A percentile compares a stretch with the other conserved stretches of the same genome.
Conservation (phyloP, 2,329 filamentous ascomycete species). For the Trichoderma cornu-damae region DNA sequence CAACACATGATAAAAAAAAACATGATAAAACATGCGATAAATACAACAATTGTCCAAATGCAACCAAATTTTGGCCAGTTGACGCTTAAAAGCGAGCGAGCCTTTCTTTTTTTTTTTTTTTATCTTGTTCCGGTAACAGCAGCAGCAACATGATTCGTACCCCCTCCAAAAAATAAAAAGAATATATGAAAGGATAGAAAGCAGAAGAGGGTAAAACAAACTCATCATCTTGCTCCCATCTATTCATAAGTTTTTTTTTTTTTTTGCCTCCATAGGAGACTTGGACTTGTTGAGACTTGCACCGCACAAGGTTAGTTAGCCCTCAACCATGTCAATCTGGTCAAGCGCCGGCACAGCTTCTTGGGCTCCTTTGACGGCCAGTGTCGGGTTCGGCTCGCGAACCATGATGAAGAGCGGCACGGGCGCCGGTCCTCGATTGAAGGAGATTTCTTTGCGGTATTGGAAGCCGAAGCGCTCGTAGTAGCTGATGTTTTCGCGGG, state of each 20-base stretch:
- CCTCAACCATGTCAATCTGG: slow-evolving; percentile 17
- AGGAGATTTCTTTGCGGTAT: slow-evolving; percentile 55
- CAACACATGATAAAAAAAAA: not conserved
- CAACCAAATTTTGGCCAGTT: not conserved
- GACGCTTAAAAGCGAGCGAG: not conserved
- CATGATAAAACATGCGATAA: not conserved
- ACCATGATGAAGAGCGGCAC: slow-evolving; percentile 77
- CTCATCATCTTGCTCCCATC: not conserved
- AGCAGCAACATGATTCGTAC: too few species aligned
- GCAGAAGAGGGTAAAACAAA: not conserved
- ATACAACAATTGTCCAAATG: not conserved
- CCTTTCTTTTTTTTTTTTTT: too few species aligned
- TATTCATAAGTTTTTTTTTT: not conserved
- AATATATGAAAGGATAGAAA: not conserved
- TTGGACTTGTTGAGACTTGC: not conserved
- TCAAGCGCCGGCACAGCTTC: slow-evolving; percentile 20
- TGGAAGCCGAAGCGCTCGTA: slow-evolving; percentile 74
- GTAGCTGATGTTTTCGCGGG: slow-evolving; percentile 61
- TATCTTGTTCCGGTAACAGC: too few species aligned
- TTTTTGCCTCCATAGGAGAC: not conserved
- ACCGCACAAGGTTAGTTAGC: not conserved
- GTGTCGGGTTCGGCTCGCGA: slow-evolving; percentile 54
- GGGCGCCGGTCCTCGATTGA: slow-evolving; percentile 53
- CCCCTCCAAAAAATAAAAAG: not conserved
- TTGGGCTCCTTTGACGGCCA: slow-evolving; percentile 25